Conservation (phyloP, 164 flowering plant genomes). For the Cinnamomum chago region DNA sequence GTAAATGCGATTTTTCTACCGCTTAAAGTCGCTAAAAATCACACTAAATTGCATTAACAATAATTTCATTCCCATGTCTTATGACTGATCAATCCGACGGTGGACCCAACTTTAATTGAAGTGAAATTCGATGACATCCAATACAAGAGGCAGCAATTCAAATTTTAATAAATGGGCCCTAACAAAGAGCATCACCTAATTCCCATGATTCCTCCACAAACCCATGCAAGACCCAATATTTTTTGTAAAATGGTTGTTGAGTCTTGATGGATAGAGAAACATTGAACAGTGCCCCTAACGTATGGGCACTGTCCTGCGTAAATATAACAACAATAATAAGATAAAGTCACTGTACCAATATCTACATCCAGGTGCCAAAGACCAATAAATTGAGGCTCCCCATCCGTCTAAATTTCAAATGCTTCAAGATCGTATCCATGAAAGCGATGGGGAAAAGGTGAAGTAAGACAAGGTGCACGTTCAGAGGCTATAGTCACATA, state of each 20-base stretch:
- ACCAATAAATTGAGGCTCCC: background rate
- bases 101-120: too few relatives aligned
- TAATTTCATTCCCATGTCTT: too few relatives aligned
- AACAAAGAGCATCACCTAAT: too few relatives aligned
- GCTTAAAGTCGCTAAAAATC: too few relatives aligned
- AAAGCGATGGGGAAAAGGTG: constrained; percentile 19
- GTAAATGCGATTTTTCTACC: too few relatives aligned
- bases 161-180: too few relatives aligned
- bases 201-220: too few relatives aligned
- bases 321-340: constrained; percentile 31
- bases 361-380: constrained; percentile 6
- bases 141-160: too few relatives aligned
- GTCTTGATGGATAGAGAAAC: constrained; percentile 2
- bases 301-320: constrained; percentile 31
- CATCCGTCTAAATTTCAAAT: constrained; percentile 1
- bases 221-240: background rate
- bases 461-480: constrained; percentile 4
- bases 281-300: constrained; percentile 7
- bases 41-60: too few relatives aligned
- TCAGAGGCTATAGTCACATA: constrained; percentile 27
- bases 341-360: constrained; percentile 18
- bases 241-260: background rate
- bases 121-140: too few relatives aligned
- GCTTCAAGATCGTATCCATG: constrained; percentile 19
- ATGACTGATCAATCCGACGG: too few relatives aligned